Percentiles rank a stretch among this genome's conserved stretches.
These are phyloP conservation scores for Cryptosporidium muris DNA, from an alignment of 169 alveolate genomes.

Conservation along the genomic window DNA sequence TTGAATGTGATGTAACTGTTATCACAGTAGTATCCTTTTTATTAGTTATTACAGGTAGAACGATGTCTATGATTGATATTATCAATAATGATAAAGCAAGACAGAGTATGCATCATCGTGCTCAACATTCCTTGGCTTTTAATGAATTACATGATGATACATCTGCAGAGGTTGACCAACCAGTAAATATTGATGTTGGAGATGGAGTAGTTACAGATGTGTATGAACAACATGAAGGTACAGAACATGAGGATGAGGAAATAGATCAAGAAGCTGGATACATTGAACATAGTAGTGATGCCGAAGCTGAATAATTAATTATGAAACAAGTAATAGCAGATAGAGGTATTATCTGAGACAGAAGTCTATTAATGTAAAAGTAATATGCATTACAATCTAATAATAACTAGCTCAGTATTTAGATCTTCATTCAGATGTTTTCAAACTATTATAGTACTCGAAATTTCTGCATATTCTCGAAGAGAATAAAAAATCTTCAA, in stretches of 20 bases:
- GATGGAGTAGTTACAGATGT: conserved; percentile 36
- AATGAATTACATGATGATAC: conserved; percentile 64
- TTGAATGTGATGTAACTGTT: conserved; percentile 80
- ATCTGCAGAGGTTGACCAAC: conserved; percentile 29
- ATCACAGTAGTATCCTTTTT: conserved; percentile 74
- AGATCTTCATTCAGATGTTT: too few species aligned
- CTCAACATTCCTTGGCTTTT: conserved; percentile 42
- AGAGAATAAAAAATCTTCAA: too few species aligned
- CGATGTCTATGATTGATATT: conserved; percentile 83
- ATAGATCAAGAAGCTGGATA: conserved; percentile 19
- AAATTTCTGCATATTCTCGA: too few species aligned
- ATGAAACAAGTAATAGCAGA: too few species aligned
- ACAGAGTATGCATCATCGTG: not conserved
- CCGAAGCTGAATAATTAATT: conserved; percentile 16
- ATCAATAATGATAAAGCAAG: conserved; percentile 75
- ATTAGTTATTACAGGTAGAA: conserved; percentile 82
- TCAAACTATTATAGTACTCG: too few species aligned
- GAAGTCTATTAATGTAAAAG: too few species aligned
- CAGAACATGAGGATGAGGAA: conserved; percentile 46
- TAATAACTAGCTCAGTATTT: too few species aligned
- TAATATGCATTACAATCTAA: too few species aligned
- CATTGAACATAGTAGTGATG: conserved; percentile 45
- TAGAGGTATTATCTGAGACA: too few species aligned
- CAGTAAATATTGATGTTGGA: conserved; percentile 50
- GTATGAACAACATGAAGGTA: conserved; percentile 48